A percentile compares a stretch with the other conserved stretches of the same genome.
phyloP scores from a whole-genome alignment of 2,329 filamentous ascomycete genomes.

The Hypoxylon sp. region DNA sequence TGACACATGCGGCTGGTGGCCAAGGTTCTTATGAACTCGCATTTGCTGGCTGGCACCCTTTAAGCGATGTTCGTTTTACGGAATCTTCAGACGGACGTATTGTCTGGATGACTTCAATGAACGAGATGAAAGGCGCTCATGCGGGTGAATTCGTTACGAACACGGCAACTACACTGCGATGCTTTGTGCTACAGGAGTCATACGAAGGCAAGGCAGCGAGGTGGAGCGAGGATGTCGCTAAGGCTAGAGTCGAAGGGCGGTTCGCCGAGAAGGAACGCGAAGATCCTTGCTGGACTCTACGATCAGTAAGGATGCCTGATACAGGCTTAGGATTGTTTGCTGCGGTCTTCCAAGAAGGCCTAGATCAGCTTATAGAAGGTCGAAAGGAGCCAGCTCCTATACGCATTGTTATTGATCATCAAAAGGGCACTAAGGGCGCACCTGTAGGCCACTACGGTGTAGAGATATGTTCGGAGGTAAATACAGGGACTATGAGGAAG shows the following conservation, averaged over 20 bases:
- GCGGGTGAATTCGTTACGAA: conserved; percentile 63
- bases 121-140: conserved; percentile 71
- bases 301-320: conserved; percentile 76
- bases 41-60: conserved; percentile 79
- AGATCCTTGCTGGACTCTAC: conserved; percentile 82
- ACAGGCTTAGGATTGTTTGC: conserved; percentile 72
- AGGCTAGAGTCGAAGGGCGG: conserved; percentile 86
- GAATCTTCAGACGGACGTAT: conserved; percentile 76
- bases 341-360: conserved; percentile 80
- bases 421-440: conserved; percentile 75
- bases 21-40: conserved; percentile 77
- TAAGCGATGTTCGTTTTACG: conserved; percentile 80
- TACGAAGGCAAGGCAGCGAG: conserved; percentile 84
- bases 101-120: conserved; percentile 77
- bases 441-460: conserved; percentile 78
- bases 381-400: conserved; percentile 78
- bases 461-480: conserved; percentile 77
- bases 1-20: conserved; percentile 74
- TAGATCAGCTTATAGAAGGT: conserved; percentile 72
- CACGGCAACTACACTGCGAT: conserved; percentile 71
- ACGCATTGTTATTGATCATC: conserved; percentile 80
- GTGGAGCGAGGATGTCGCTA: conserved; percentile 87
- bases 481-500: conserved; percentile 66
- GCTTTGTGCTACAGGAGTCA: conserved; percentile 79
- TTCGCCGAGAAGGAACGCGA: conserved; percentile 89